A percentile compares a stretch with the other conserved stretches of the same genome.
Conservation (phyloP, 2,329 filamentous ascomycete species). For the Diaporthe citriasiana region DNA sequence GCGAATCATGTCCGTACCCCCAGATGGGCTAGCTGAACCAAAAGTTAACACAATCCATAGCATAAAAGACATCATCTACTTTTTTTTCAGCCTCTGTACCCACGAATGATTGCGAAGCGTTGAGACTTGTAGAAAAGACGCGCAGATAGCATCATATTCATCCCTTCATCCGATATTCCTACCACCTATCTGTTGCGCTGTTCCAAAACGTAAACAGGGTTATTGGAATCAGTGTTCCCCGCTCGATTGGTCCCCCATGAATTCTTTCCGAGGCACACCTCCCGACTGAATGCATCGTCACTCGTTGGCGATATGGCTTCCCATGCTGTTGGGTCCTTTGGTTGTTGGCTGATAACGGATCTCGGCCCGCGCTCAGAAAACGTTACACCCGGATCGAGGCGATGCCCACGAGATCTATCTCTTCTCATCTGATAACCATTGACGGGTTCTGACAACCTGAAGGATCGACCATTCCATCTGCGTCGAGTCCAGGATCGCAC, state of each 20-base stretch:
- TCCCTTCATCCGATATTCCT: not conserved
- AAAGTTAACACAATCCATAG: not conserved
- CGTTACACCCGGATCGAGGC: not conserved
- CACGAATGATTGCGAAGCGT: not conserved
- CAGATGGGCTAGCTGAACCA: not conserved
- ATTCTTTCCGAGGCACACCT: constrained; percentile 1
- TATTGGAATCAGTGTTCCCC: not conserved
- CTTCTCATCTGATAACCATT: not conserved
- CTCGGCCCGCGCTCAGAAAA: constrained; percentile 6
- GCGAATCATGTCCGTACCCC: constrained; percentile 13
- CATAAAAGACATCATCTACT: not conserved
- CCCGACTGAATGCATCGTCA: not conserved
- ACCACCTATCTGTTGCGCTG: not conserved
- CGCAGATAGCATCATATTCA: constrained; percentile 8
- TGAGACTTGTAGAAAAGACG: not conserved
- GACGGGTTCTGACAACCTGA: not conserved
- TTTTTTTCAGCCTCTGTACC: not conserved
- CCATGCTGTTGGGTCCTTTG: not conserved
- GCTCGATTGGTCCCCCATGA: constrained; percentile 4
- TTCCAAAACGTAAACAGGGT: not conserved
- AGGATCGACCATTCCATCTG: not conserved
- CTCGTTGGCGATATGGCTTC: not conserved
- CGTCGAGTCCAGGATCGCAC: not conserved
- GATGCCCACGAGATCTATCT: not conserved
- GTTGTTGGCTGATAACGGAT: constrained; percentile 8